Evolutionary conservation across 1,284 basidiomycete species (phyloP).

Genomic region (Pascua guehoae): DNA sequence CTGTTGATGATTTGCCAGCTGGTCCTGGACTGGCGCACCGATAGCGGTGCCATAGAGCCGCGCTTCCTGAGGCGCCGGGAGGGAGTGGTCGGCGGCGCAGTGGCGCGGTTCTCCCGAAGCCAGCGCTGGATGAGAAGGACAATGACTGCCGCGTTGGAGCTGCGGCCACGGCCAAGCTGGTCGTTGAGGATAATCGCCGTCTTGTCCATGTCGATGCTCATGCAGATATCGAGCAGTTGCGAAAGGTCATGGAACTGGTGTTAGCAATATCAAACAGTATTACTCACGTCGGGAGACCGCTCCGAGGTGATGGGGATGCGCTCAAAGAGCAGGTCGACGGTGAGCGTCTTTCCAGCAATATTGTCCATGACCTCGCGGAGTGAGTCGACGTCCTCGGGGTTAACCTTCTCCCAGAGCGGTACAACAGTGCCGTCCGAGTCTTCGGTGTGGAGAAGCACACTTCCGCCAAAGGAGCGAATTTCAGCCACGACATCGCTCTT

Average conservation of each 20-base stretch:
- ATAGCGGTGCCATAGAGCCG: constrained; percentile 7
- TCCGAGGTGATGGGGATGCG: constrained; percentile 85
- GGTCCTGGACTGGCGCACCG: constrained; percentile 25
- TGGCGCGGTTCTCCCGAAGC: constrained; percentile 55
- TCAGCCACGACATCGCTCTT: constrained; percentile 85
- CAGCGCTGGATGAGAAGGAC: constrained; percentile 83
- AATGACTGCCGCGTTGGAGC: constrained; percentile 83
- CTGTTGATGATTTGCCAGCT: constrained; percentile 65
- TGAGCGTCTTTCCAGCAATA: constrained; percentile 48
- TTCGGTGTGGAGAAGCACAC: constrained; percentile 84
- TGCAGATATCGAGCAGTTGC: constrained; percentile 73
- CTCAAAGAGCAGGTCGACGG: constrained; percentile 68
- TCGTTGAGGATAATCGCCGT: constrained; percentile 93
- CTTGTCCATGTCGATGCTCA: constrained; percentile 65
- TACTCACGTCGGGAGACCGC: constrained; percentile 50
- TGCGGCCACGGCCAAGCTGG: constrained; percentile 91
- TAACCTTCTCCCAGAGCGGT: constrained; percentile 92
- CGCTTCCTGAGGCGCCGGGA: constrained; percentile 12
- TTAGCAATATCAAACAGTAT: background rate
- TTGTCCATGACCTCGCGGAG: constrained; percentile 85
- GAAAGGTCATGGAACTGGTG: constrained; percentile 57
- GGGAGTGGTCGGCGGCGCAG: constrained; percentile 12
- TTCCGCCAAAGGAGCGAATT: constrained; percentile 74
- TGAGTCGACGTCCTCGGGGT: constrained; percentile 71
- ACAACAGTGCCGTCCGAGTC: constrained; percentile 81